phyloP scores from a whole-genome alignment of 2,329 filamentous ascomycete species.

The Microcyclospora tardicrescens region DNA sequence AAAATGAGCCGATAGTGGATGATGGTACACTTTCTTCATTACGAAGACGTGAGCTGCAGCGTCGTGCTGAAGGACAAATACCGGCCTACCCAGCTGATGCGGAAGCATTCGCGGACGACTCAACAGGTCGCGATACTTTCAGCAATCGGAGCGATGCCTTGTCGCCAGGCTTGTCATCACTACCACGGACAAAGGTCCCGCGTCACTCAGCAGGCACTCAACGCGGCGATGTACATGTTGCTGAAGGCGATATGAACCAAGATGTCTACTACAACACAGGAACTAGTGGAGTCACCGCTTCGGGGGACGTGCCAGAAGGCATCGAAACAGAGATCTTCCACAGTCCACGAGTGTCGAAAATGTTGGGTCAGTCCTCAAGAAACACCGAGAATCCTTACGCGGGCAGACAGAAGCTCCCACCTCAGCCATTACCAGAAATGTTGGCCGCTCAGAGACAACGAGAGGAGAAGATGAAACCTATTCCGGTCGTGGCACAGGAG shows the following conservation, averaged over 20 bases:
- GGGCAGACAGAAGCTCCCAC: slow-evolving; percentile 16
- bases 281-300: neutral
- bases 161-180: slow-evolving; percentile 37
- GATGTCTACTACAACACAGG: slow-evolving; percentile 34
- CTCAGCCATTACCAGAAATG: slow-evolving; percentile 23
- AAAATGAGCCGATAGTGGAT: slow-evolving; percentile 11
- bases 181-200: slow-evolving; percentile 44
- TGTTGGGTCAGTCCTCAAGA: slow-evolving; percentile 30
- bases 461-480: slow-evolving; percentile 7
- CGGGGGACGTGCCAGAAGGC: slow-evolving; percentile 38
- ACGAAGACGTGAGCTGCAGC: slow-evolving; percentile 27
- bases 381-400: slow-evolving; percentile 27
- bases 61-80: slow-evolving; percentile 38
- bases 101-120: slow-evolving; percentile 16
- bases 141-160: slow-evolving; percentile 37
- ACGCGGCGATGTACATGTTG: slow-evolving; percentile 27
- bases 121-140: slow-evolving; percentile 42
- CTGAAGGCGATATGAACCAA: slow-evolving; percentile 37
- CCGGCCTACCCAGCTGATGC: slow-evolving; percentile 38
- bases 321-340: slow-evolving; percentile 6
- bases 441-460: slow-evolving; percentile 16
- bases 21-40: slow-evolving; percentile 24
- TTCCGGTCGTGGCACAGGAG: neutral
- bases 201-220: slow-evolving; percentile 36
- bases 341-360: slow-evolving; percentile 36